Evolutionary conservation across 2,329 filamentous ascomycete genomes (phyloP), one percentile per base, ranked within the genome.

Genomic region (Colletotrichum tropicale): DNA sequence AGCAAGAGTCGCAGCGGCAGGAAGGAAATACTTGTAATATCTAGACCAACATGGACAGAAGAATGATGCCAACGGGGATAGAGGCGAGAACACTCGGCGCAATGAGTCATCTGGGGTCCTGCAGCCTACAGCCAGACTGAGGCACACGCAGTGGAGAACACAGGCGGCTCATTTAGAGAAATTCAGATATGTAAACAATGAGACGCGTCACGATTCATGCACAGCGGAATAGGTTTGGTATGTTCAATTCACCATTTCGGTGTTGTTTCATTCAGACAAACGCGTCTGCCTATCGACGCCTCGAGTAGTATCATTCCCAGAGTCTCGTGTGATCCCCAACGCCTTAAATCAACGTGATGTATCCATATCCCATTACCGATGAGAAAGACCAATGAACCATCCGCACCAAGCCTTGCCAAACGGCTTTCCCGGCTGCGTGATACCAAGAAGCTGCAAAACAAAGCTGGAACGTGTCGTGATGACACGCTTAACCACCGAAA

Each of bases 21-120:
- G 96, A 79, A 95, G 95, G 86, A 99, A 98, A 85, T 98, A 97
- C 86, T 84, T 98, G 74, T 98, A 85, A 26, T 48, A 32, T 12
- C 7, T 56, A 16, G 30, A n/a, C 21, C 9, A 21, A 34, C 8
- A 43, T 16, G 36, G 21, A 38, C 13, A 61, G 18, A 10, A 30
- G 28, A 16, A 34, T 7, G 0, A 34, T 21, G 18, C 12, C n/a
- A 4, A 64, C 15, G 24, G 16, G 34, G 38, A 48, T 6, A 21
- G 38, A 24, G 12, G 32, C 30, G 56, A 21, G 55, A 7, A 28
- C 30, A 66, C 43, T 66, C 8, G 15, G 5, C 55, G 24, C 24
- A 9, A 30, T 16, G 55, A 18, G 58, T 61, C 28, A 34, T 34
- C 13, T 0, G 12, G 32, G 6, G 32, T 15, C 6, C 32, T 34